phyloP scores from a whole-genome alignment of 1,284 basidiomycete species.

The Ustilago tritici region DNA sequence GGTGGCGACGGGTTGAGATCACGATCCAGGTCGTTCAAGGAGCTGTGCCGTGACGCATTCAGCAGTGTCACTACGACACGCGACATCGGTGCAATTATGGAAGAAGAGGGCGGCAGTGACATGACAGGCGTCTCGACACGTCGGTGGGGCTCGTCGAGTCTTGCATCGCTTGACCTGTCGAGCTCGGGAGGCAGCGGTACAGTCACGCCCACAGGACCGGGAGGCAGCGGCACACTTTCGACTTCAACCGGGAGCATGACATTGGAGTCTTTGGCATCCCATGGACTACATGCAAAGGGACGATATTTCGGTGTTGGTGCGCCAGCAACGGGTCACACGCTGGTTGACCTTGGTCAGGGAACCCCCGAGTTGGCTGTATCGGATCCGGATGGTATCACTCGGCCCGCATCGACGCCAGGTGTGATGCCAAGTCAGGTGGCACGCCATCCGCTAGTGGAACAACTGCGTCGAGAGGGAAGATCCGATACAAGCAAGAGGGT shows the following conservation, averaged over 20 bases:
- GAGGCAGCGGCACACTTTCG: neutral
- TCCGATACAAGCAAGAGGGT: constrained; percentile 42
- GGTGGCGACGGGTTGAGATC: constrained; percentile 34
- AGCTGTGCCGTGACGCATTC: constrained; percentile 41
- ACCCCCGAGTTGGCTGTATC: constrained; percentile 35
- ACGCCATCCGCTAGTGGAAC: constrained; percentile 48
- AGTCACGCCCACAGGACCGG: constrained; percentile 34
- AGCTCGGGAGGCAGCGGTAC: constrained; percentile 31
- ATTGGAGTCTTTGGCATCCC: constrained; percentile 27
- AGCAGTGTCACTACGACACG: constrained; percentile 15
- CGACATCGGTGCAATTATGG: constrained; percentile 28
- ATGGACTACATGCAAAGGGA: constrained; percentile 18
- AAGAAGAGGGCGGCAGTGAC: constrained; percentile 30
- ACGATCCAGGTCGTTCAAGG: constrained; percentile 43
- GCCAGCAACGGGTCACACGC: constrained; percentile 22
- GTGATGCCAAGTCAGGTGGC: constrained; percentile 41
- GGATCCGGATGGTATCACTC: constrained; percentile 36
- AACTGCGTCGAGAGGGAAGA: constrained; percentile 40
- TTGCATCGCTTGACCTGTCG: constrained; percentile 31
- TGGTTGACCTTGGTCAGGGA: constrained; percentile 37
- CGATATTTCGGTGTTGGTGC: constrained; percentile 29
- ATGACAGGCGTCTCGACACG: constrained; percentile 31
- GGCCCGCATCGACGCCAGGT: constrained; percentile 40
- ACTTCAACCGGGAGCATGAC: constrained; percentile 19
- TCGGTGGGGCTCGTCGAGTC: constrained; percentile 26